Evolutionary conservation across 1,284 basidiomycete species (phyloP).

Genomic region (Rhizoctonia solani): DNA sequence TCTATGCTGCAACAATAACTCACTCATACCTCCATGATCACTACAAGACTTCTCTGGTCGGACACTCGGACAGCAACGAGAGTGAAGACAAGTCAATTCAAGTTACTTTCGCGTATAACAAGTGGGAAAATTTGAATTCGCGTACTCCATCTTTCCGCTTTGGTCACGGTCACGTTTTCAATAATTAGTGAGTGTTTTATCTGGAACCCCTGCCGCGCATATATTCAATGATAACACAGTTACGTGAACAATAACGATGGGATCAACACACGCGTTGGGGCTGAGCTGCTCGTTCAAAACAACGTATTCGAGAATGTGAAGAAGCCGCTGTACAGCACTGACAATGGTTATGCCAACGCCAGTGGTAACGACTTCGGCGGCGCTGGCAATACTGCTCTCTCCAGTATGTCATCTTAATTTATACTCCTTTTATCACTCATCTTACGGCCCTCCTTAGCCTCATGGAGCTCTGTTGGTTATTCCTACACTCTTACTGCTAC

Average conservation of each 20-base stretch:
- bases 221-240: slow-evolving; percentile 49
- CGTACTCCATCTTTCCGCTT: slow-evolving; percentile 45
- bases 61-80: no score
- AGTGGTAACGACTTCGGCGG: no score
- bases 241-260: slow-evolving; percentile 59
- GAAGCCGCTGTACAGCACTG: slow-evolving; percentile 14
- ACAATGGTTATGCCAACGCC: slow-evolving; percentile 8
- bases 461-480: no score
- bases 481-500: no score
- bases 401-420: not conserved
- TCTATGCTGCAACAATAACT: slow-evolving; percentile 17
- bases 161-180: slow-evolving; percentile 39
- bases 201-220: not conserved
- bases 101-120: slow-evolving; percentile 34
- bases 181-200: not conserved
- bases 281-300: slow-evolving; percentile 17
- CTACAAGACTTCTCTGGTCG: slow-evolving; percentile 35
- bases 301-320: not conserved
- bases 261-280: slow-evolving; percentile 53
- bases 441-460: no score
- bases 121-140: slow-evolving; percentile 38
- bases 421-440: not conserved
- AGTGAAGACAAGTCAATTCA: slow-evolving; percentile 27
- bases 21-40: slow-evolving; percentile 35
- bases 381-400: not conserved